Conservation (phyloP, 345 rosid genomes). For the Reutealis trisperma region DNA sequence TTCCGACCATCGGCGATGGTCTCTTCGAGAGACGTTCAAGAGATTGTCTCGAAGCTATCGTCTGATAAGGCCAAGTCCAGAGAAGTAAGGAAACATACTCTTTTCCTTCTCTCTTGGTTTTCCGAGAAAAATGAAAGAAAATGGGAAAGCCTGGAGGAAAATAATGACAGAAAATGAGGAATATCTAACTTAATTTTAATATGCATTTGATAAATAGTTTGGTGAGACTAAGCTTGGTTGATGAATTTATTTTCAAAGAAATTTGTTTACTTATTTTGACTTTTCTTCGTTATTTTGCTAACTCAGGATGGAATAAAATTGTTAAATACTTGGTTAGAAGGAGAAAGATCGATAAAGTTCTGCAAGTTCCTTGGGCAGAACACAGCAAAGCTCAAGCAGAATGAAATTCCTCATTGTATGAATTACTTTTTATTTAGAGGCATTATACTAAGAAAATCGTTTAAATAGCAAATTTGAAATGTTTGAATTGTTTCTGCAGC, state of each 20-base stretch:
- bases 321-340: slow-evolving; percentile 79
- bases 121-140: slow-evolving; percentile 6
- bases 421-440: background rate
- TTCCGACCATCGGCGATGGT: slow-evolving; percentile 38
- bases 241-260: background rate
- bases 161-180: background rate
- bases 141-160: background rate
- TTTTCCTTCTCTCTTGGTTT: slow-evolving; percentile 16
- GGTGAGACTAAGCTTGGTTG: background rate
- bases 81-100: slow-evolving; percentile 45
- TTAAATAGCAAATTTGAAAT: slow-evolving; percentile 1
- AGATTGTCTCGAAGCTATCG: slow-evolving; percentile 80
- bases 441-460: background rate
- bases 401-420: slow-evolving; percentile 79
- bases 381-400: slow-evolving; percentile 60
- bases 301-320: slow-evolving; percentile 81
- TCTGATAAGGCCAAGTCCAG: slow-evolving; percentile 87
- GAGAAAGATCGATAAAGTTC: slow-evolving; percentile 58
- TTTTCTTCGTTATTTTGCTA: slow-evolving; percentile 5
- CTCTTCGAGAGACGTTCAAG: slow-evolving; percentile 73
- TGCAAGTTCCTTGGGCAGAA: slow-evolving; percentile 67
- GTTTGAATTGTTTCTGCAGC: slow-evolving; percentile 53
- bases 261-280: background rate
- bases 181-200: background rate
- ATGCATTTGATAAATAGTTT: background rate